Evolutionary conservation across 495 filamentous ascomycete species (phyloP).

Genomic region (Neurospora sp.): DNA sequence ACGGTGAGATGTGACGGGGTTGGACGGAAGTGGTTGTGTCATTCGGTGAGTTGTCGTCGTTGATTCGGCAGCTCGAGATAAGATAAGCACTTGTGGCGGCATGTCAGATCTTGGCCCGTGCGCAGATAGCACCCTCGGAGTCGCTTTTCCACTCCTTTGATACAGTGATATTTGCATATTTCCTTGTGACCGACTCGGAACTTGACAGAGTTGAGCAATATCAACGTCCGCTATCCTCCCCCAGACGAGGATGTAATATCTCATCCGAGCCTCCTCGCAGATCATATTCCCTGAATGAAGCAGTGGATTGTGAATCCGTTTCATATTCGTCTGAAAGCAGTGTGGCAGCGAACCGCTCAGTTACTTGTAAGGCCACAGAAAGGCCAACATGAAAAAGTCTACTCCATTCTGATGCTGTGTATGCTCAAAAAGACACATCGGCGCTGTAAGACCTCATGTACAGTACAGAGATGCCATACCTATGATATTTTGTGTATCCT

Average conservation of each 20-base stretch:
- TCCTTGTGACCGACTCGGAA: neutral
- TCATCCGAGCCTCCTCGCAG: neutral
- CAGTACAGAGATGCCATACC: neutral
- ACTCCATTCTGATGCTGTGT: neutral
- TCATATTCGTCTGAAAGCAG: neutral
- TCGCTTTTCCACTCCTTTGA: neutral
- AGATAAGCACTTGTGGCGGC: neutral
- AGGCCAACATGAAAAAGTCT: neutral
- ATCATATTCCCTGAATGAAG: neutral
- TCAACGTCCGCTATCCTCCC: neutral
- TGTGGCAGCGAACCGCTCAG: neutral
- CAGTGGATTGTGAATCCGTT: neutral
- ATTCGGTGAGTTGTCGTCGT: neutral
- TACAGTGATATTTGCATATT: neutral
- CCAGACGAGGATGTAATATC: neutral
- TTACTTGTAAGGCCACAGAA: neutral
- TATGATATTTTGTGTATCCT: neutral
- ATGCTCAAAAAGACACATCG: neutral
- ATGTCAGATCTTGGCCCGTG: neutral
- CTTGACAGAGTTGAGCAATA: neutral
- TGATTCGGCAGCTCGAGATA: neutral
- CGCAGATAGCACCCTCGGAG: neutral
- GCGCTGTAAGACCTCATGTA: neutral
- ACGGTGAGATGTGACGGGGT: neutral
- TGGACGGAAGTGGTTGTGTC: neutral